Evolutionary conservation across 441 rosid species (phyloP).

Genomic region (Theobroma grandiflorum): DNA sequence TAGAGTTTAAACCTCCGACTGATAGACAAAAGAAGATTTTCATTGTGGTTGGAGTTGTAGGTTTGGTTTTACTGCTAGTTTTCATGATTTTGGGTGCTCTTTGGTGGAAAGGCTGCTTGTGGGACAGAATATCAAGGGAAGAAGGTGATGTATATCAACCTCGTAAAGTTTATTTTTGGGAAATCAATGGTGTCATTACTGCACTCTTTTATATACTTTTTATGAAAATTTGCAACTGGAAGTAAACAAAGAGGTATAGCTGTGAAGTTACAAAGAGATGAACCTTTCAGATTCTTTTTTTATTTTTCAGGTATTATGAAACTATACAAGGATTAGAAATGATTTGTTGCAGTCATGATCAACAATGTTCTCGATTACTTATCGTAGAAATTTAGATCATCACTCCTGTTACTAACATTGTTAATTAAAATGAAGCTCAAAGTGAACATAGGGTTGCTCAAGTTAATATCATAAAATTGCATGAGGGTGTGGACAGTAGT

Average conservation of each 20-base stretch:
- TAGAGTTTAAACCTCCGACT: conserved; percentile 24
- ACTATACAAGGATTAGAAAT: not conserved
- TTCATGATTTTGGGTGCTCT: conserved; percentile 34
- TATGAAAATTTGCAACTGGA: not conserved
- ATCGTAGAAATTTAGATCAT: not conserved
- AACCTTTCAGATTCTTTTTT: not conserved
- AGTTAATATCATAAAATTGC: not conserved
- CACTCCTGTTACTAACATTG: not conserved
- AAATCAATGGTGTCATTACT: not conserved
- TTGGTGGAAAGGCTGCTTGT: conserved; percentile 40
- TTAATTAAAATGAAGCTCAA: not conserved
- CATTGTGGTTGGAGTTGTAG: conserved; percentile 32
- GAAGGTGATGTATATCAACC: conserved; percentile 26
- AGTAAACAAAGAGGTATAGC: not conserved
- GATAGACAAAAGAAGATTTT: not conserved
- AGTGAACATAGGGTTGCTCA: not conserved
- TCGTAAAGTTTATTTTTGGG: not conserved
- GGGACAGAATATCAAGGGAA: conserved; percentile 25
- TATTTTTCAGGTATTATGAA: not conserved
- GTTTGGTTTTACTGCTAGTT: conserved; percentile 14
- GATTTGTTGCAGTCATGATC: not conserved
- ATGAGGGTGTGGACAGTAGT: not conserved
- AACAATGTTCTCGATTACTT: not conserved
- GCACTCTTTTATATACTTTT: not conserved
- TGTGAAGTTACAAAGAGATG: not conserved